Base-by-base conservation (phyloP, 805 yeast species). In the Wickerhamomyces hampshirensis region DNA sequence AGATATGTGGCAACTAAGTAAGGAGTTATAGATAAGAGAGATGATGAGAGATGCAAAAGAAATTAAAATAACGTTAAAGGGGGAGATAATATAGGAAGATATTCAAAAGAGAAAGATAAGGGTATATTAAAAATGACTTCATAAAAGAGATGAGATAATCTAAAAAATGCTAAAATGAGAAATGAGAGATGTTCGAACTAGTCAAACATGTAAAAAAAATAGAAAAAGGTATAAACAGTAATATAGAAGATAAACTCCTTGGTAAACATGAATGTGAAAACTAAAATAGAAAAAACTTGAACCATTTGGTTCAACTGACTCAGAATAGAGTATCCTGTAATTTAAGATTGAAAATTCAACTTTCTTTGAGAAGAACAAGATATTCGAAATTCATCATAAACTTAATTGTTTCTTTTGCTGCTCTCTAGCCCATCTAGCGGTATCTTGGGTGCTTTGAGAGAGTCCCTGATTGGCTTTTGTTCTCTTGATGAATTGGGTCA, bases 401-500 rank as follows among this genome's bases (percentile, higher is more conserved):
- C 18, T 37, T 30, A 46, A 27, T 39, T 51, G 58, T 32, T 38
- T 42, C 31, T 47, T 53, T 34, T 49, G 56, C 44, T 66, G 95
- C 53, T 84, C 96, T 49, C 93, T 76, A 12, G 98, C 97, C 98
- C 98, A 93, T 63, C 89, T 77, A 7, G 97, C 97, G n/a, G 96
- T 85, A 53, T 84, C 93, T 57, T 76, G 78, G 10, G 97, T 87
- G 37, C 71, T 64, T 50, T 74, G 76, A 24, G 77, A 67, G 55
- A 79, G 84, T 23, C 68, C 50, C 43, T 73, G 69, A 55, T 80
- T 80, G 36, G 75, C 54, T 60, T 93, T 76, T 16, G 89, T 80
- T 55, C 69, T 75, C 58, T 77, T 80, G 56, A 93, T 81, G 55
- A 85, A 75, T 18, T 77, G 81, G 6, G 83, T 65, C 18, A 93